Base-by-base conservation (phyloP, 371 early-diverging fungal species). In the Neoconidiobolus thromboides region DNA sequence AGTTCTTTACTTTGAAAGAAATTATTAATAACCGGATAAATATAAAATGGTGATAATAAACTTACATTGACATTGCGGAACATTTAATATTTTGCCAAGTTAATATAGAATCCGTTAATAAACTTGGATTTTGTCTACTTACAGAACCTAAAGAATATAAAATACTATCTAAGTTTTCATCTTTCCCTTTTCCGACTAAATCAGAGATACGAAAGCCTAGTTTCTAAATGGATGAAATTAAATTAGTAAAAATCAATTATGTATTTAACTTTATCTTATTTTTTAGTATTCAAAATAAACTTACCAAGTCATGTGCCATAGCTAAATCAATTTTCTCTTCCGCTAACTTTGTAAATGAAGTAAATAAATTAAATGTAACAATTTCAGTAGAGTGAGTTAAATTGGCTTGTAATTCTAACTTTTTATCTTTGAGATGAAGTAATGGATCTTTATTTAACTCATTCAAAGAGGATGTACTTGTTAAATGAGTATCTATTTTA, bases 31-130 rank as follows among this genome's bases (percentile, higher is more conserved):
- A 3, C 7, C 57, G 7, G 26, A 4, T 36, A 43, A 40, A 42
- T 56, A 40, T 6, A n/a, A 43, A 43, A 12, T 15, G 41, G 3
- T 42, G 14, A n/a, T 7, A 26, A 56, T 26, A 5, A 43, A 4
- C 5, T 42, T 56, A 43, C 10, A 14, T 26, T 46, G 39, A 7
- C 43, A n/a, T 43, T 43, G 7, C 26, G 1, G n/a, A 39, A 6
- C n/a, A 5, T 47, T 56, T 56, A 3, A 56, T 26, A 14, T 38
- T 56, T 10, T 26, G 57, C 57, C 57, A 56, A 2, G 57, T 56
- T 26, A 56, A 56, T n/a, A 56, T n/a, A 6, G 57, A 42, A 5
- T 56, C 9, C 7, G 43, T 26, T 7, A 4, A 43, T 7, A 56
- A 9, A 4, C 38, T 26, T 6, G 40, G 57, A 14, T 26, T 12